These are phyloP conservation scores for Zygosaccharomyces pseudobailii DNA, from an alignment of 1,139 yeast species.

Conservation along the genomic window DNA sequence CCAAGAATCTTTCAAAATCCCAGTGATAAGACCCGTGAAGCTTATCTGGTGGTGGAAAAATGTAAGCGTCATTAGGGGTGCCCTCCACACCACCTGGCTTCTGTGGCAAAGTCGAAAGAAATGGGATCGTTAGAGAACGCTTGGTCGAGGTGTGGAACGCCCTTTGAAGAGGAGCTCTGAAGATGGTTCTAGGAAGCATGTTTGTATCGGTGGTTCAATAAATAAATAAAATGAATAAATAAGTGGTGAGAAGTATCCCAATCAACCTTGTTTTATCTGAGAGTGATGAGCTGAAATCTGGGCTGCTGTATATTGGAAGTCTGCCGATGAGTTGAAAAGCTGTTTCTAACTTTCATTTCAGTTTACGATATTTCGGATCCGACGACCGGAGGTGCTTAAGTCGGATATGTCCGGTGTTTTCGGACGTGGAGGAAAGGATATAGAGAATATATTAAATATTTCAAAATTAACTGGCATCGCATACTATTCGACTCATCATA, in stretches of 20 bases:
- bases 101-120: conserved; percentile 54
- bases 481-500: too few species aligned
- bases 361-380: conserved; percentile 3
- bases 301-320: background rate
- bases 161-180: conserved; percentile 14
- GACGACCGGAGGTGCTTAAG: background rate
- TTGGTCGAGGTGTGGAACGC: conserved; percentile 33
- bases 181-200: conserved; percentile 15
- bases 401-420: background rate
- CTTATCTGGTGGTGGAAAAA: conserved; percentile 51
- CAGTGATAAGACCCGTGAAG: conserved; percentile 68
- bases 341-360: background rate
- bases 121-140: conserved; percentile 37
- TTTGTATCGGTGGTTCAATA: background rate
- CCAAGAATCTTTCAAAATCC: conserved; percentile 59
- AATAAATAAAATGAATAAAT: background rate
- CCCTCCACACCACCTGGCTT: conserved; percentile 76
- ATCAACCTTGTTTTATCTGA: background rate
- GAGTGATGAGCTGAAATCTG: too few species aligned
- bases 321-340: background rate
- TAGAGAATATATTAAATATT: background rate
- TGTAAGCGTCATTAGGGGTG: conserved; percentile 69
- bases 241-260: background rate
- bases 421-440: background rate
- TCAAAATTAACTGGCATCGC: too few species aligned